Evolutionary conservation across 805 yeast genomes (phyloP).

Genomic region (Ogataea siamensis): DNA sequence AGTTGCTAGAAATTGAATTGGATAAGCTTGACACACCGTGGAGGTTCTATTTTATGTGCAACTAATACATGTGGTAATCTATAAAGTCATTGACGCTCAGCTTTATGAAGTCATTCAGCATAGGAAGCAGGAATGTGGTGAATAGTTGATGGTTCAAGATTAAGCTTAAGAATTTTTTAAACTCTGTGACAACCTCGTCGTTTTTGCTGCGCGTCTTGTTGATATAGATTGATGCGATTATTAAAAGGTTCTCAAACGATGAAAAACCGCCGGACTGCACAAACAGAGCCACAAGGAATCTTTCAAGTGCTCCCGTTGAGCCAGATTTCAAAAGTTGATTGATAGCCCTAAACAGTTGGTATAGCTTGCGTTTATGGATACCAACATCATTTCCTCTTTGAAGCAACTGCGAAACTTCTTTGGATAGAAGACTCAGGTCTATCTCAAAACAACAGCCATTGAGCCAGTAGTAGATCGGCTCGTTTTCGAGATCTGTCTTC

Average conservation of each 20-base stretch:
- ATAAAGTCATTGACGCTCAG: constrained; percentile 33
- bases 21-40: constrained; percentile 64
- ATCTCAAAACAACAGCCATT: constrained; percentile 18
- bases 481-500: constrained; percentile 1
- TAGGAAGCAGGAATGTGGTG: constrained; percentile 24
- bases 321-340: constrained; percentile 25
- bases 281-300: constrained; percentile 11
- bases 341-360: constrained; percentile 28
- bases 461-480: constrained; percentile 13
- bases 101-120: constrained; percentile 32
- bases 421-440: constrained; percentile 25
- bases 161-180: constrained; percentile 30
- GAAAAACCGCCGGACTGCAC: constrained; percentile 10
- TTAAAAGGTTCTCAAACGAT: constrained; percentile 18
- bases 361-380: constrained; percentile 21
- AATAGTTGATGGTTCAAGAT: constrained; percentile 28
- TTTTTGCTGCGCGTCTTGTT: constrained; percentile 15
- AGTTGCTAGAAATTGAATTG: constrained; percentile 59
- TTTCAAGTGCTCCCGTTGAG: constrained; percentile 13
- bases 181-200: constrained; percentile 29
- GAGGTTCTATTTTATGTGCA: constrained; percentile 47
- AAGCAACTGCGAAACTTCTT: constrained; percentile 21
- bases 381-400: constrained; percentile 26
- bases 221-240: constrained; percentile 19
- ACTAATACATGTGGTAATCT: constrained; percentile 29